Conservation (phyloP, 129 eudicot species). For the Pseudognaphalium luteoalbum region DNA sequence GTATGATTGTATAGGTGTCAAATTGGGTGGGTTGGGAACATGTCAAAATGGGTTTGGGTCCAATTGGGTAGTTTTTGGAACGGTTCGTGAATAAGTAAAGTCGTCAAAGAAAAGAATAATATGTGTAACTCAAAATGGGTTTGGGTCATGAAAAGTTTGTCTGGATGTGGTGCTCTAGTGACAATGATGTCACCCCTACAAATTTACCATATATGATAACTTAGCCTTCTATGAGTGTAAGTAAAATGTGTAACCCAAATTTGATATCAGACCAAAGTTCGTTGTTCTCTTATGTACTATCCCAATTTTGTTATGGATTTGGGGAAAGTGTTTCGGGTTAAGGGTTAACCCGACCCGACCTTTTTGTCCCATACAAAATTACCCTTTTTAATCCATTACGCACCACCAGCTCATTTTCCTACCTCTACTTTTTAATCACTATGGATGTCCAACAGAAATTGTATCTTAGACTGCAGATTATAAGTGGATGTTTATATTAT, state of each 20-base stretch:
- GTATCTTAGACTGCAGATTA: not conserved
- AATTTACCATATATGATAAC: not conserved
- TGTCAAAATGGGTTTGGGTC: not conserved
- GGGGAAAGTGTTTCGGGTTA: not conserved
- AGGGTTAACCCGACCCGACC: not conserved
- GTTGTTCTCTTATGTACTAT: not conserved
- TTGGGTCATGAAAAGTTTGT: not conserved
- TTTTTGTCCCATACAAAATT: not conserved
- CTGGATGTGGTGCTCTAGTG: not conserved
- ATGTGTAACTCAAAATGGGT: not conserved
- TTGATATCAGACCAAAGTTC: not conserved
- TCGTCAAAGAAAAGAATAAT: not conserved
- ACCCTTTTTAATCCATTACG: not conserved
- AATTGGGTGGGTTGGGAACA: not conserved
- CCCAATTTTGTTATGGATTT: not conserved
- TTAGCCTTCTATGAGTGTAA: not conserved
- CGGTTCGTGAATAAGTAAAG: not conserved
- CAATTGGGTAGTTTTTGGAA: conserved; percentile 9
- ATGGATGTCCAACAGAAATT: not conserved
- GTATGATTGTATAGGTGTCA: conserved; percentile 30
- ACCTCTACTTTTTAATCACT: not conserved
- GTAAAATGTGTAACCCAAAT: not conserved
- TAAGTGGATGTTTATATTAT: not conserved
- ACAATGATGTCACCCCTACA: not conserved
- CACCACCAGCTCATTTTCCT: not conserved